These are phyloP conservation scores for Zygosaccharomyces sapae DNA, from an alignment of 1,139 yeast genomes.

Conservation along the genomic window DNA sequence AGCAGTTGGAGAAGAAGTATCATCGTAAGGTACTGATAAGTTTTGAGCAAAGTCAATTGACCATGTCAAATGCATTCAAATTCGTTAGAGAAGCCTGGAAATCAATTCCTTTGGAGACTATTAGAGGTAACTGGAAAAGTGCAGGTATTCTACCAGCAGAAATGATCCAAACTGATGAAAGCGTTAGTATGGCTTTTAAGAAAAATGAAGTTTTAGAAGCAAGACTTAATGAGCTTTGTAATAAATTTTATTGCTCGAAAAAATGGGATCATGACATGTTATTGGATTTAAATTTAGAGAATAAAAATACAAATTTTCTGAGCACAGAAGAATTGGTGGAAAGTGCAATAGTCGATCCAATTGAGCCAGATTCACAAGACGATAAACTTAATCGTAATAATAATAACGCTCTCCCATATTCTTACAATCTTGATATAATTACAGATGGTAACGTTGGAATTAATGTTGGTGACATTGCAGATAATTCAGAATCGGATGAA, in stretches of 20 bases:
- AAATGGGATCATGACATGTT: constrained; percentile 60
- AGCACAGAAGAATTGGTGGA: constrained; percentile 64
- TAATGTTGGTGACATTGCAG: constrained; percentile 9
- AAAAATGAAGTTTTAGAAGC: constrained; percentile 38
- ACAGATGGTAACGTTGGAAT: constrained; percentile 13
- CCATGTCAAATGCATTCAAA: constrained; percentile 54
- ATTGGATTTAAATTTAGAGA: constrained; percentile 54
- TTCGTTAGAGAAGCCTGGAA: constrained; percentile 58
- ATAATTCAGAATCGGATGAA: constrained; percentile 13
- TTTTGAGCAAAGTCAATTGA: constrained; percentile 42
- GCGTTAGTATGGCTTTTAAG: constrained; percentile 35
- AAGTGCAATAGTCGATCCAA: constrained; percentile 52
- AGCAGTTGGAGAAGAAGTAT: constrained; percentile 30
- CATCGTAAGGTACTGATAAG: constrained; percentile 25
- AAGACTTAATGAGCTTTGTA: constrained; percentile 44
- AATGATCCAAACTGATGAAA: constrained; percentile 28
- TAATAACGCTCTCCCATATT: constrained; percentile 9
- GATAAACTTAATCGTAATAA: constrained; percentile 6
- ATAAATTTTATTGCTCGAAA: constrained; percentile 45
- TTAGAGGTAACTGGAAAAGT: constrained; percentile 52
- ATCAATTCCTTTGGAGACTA: constrained; percentile 44
- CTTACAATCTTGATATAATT: constrained; percentile 16
- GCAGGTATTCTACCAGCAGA: constrained; percentile 39
- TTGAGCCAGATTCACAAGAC: constrained; percentile 30
- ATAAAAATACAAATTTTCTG: constrained; percentile 51